phyloP scores from a whole-genome alignment of 176 grass and related monocot genomes.

The Triticum monococcum region DNA sequence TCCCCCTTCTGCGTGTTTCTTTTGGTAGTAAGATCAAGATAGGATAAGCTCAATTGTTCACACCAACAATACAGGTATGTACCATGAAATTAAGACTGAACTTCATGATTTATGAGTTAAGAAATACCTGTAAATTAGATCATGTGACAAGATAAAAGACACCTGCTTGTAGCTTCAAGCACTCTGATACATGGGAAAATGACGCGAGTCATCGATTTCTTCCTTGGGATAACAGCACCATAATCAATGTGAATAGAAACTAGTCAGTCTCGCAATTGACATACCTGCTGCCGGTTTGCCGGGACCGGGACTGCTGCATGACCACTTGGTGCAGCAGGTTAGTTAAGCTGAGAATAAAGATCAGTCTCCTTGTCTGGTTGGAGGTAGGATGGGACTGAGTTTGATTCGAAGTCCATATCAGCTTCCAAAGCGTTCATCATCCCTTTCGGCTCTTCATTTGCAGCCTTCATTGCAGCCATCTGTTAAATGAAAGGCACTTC shows the following conservation, averaged over 20 bases:
- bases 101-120: no score
- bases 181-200: neutral
- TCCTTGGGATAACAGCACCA: neutral
- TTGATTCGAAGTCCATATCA: no score
- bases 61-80: neutral
- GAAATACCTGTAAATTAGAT: neutral
- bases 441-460: slow-evolving; percentile 89
- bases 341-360: no score
- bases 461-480: slow-evolving; percentile 81
- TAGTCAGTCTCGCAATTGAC: neutral
- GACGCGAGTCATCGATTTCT: neutral
- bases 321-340: no score
- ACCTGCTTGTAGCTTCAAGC: neutral
- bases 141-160: neutral
- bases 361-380: no score
- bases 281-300: slow-evolving; percentile 35
- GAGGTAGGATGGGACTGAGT: no score
- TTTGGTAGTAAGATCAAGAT: neutral
- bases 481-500: slow-evolving; percentile 25
- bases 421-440: slow-evolving; percentile 51
- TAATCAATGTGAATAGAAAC: neutral
- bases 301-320: neutral
- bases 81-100: neutral
- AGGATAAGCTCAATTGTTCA: neutral
- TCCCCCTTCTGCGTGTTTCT: neutral